phyloP scores from a whole-genome alignment of 495 filamentous ascomycete species.

The Elasticomyces elasticus region DNA sequence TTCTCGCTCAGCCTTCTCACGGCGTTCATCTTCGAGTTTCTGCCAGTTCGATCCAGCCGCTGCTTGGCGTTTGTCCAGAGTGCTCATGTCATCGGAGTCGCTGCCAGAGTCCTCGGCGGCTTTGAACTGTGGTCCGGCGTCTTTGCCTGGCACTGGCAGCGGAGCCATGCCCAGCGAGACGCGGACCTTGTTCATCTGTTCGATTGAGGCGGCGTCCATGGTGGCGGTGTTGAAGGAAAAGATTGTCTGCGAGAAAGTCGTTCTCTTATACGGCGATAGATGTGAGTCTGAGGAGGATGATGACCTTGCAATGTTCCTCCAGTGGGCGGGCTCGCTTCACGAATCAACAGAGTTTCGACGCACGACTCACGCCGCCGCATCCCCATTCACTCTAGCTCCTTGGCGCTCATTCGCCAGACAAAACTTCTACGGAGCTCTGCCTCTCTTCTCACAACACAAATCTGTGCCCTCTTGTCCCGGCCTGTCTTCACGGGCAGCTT shows the following conservation, averaged over 20 bases:
- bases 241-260: too few species aligned
- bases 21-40: constrained; percentile 48
- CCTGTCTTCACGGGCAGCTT: not conserved
- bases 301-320: too few species aligned
- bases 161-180: constrained; percentile 82
- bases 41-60: constrained; percentile 66
- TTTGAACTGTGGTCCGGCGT: constrained; percentile 51
- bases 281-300: too few species aligned
- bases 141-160: constrained; percentile 63
- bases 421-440: not conserved
- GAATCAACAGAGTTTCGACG: too few species aligned
- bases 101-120: constrained; percentile 38
- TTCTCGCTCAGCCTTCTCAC: constrained; percentile 65
- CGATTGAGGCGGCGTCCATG: constrained; percentile 43
- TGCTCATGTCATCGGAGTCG: constrained; percentile 58
- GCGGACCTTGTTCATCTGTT: constrained; percentile 90
- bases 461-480: not conserved
- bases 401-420: not conserved
- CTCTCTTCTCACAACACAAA: not conserved
- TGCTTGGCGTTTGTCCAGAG: constrained; percentile 69
- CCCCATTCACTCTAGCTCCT: not conserved
- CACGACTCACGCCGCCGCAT: too few species aligned
- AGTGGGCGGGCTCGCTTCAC: too few species aligned
- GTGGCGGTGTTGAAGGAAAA: constrained; percentile 10
- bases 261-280: too few species aligned